Evolutionary conservation across 352 stramenopile genomes (phyloP).

Genomic region (Pelagophyceae sp.): DNA sequence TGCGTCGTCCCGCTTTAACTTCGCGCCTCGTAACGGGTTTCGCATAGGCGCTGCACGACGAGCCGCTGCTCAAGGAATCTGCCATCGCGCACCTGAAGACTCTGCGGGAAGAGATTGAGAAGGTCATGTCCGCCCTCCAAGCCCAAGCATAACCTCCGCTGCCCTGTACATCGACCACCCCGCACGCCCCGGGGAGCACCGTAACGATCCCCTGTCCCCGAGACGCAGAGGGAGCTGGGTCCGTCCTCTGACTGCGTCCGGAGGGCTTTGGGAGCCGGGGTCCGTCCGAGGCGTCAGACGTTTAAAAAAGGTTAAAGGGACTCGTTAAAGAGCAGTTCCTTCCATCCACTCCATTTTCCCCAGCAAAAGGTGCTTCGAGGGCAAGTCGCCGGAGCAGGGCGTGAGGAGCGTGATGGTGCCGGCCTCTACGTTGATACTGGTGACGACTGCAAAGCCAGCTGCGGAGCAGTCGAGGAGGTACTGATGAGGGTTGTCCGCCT

Average conservation of each 20-base stretch:
- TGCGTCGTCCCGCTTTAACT: no score
- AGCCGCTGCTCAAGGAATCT: neutral
- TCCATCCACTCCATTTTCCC: conserved; percentile 17
- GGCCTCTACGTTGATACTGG: neutral
- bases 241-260: no score
- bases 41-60: neutral
- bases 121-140: conserved; percentile 13
- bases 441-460: conserved; percentile 14
- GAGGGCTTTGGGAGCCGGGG: no score
- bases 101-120: neutral
- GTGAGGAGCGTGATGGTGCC: conserved; percentile 1
- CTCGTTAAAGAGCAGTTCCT: neutral
- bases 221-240: no score
- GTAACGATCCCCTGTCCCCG: no score
- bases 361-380: neutral
- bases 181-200: no score
- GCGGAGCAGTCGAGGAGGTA: neutral
- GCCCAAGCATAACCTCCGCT: no score
- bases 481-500: neutral
- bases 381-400: conserved; percentile 9
- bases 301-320: no score
- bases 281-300: no score
- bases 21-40: no score
- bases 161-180: no score
- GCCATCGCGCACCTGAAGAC: neutral